Evolutionary conservation across 1,284 basidiomycete genomes (phyloP).

Genomic region (Malassezia japonica): DNA sequence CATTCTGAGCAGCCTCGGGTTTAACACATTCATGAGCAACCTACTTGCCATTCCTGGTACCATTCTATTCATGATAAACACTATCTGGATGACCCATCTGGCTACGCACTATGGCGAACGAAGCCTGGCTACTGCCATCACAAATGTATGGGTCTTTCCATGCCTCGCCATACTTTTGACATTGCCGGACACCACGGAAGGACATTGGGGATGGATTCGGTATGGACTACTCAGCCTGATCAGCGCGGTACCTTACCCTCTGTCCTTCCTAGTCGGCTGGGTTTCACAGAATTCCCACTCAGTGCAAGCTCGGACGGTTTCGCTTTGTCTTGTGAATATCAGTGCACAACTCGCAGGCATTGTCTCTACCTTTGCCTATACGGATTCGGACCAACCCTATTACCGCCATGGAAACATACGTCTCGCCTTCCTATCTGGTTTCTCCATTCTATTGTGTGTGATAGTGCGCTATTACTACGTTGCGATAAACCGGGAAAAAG

Average conservation of each 20-base stretch:
- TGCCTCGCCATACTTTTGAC: slow-evolving; percentile 10
- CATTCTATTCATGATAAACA: slow-evolving; percentile 24
- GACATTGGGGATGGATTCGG: slow-evolving; percentile 19
- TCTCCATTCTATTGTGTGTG: slow-evolving; percentile 22
- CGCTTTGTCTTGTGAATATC: slow-evolving; percentile 32
- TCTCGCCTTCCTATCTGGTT: slow-evolving; percentile 19
- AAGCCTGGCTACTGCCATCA: slow-evolving; percentile 1
- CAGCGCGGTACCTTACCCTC: slow-evolving; percentile 19
- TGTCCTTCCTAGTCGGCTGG: slow-evolving; percentile 7
- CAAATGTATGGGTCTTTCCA: slow-evolving; percentile 13
- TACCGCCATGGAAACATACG: slow-evolving; percentile 28
- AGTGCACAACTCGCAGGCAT: slow-evolving; percentile 25
- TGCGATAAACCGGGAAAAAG: too few species aligned
- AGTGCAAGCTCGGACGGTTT: slow-evolving; percentile 25
- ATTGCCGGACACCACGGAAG: background rate
- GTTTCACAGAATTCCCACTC: slow-evolving; percentile 20
- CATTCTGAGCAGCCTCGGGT: slow-evolving; percentile 22
- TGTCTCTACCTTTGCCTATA: slow-evolving; percentile 26
- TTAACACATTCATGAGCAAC: slow-evolving; percentile 24
- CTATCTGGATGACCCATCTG: slow-evolving; percentile 19
- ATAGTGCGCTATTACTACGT: too few species aligned
- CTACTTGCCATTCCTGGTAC: slow-evolving; percentile 28
- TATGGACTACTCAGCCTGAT: slow-evolving; percentile 22
- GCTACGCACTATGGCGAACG: slow-evolving; percentile 13
- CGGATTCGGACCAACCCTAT: slow-evolving; percentile 24